Evolutionary conservation across 2,329 filamentous ascomycete genomes (phyloP).

Genomic region (Pseudopithomyces maydicus): DNA sequence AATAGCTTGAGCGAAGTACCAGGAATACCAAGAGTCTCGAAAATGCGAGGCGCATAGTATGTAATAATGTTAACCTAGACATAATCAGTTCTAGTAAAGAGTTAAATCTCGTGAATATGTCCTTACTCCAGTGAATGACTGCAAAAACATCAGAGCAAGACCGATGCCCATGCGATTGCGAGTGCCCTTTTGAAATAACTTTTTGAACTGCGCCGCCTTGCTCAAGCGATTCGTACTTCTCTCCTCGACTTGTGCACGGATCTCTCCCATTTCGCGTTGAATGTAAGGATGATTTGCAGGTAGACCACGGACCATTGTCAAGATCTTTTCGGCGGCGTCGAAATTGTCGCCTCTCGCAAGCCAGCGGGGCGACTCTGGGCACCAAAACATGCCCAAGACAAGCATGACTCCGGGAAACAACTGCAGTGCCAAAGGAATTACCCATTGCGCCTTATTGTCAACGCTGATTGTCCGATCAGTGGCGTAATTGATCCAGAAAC

Average conservation of each 20-base stretch:
- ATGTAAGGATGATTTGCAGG: conserved; percentile 50
- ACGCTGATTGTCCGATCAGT: conserved; percentile 48
- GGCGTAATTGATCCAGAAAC: conserved; percentile 52
- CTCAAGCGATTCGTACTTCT: conserved; percentile 34
- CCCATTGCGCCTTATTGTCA: conserved; percentile 61
- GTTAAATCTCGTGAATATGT: background rate
- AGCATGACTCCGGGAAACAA: conserved; percentile 48
- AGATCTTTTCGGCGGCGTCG: conserved; percentile 48
- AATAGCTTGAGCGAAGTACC: conserved; percentile 49
- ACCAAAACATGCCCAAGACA: conserved; percentile 42
- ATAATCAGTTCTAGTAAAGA: conserved; percentile 10
- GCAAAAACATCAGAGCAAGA: conserved; percentile 45
- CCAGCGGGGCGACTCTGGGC: conserved; percentile 44
- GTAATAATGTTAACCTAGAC: conserved; percentile 41
- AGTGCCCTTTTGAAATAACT: conserved; percentile 46
- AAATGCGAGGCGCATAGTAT: conserved; percentile 45
- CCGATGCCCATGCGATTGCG: conserved; percentile 47
- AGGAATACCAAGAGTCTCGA: conserved; percentile 52
- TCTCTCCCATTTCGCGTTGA: conserved; percentile 56
- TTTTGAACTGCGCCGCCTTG: conserved; percentile 39
- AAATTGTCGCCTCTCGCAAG: conserved; percentile 35
- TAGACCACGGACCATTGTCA: conserved; percentile 53
- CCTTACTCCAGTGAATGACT: conserved; percentile 41
- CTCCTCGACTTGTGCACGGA: conserved; percentile 44
- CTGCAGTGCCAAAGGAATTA: conserved; percentile 62